These are phyloP conservation scores for Aureobasidium zeae DNA, from an alignment of 2,329 filamentous ascomycete genomes.

Conservation along the genomic window DNA sequence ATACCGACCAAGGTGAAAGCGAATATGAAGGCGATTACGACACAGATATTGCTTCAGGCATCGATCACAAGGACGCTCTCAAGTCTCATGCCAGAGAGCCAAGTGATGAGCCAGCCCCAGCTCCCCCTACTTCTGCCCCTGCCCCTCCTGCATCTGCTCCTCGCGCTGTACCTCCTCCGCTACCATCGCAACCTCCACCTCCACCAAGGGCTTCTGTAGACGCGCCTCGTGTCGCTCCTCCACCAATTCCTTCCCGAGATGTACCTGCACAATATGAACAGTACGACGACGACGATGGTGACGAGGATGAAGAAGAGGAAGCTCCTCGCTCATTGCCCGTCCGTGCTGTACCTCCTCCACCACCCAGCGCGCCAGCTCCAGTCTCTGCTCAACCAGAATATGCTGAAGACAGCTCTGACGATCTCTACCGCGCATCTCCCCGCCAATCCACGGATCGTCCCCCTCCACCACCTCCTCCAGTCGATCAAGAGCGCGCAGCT, in stretches of 20 bases:
- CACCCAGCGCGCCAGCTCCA: slow-evolving; percentile 28
- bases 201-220: slow-evolving; percentile 58
- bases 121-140: too few species aligned
- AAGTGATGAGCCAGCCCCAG: slow-evolving; percentile 46
- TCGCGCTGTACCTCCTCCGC: slow-evolving; percentile 45
- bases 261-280: slow-evolving; percentile 17
- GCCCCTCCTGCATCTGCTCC: too few species aligned
- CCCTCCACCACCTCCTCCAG: slow-evolving; percentile 24
- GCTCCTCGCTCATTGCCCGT: slow-evolving; percentile 13
- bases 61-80: slow-evolving; percentile 86
- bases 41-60: slow-evolving; percentile 89
- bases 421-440: slow-evolving; percentile 39
- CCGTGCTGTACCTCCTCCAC: slow-evolving; percentile 22
- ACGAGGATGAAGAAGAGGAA: slow-evolving; percentile 14
- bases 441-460: slow-evolving; percentile 28
- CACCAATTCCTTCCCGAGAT: slow-evolving; percentile 52
- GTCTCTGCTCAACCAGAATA: slow-evolving; percentile 29
- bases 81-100: slow-evolving; percentile 67
- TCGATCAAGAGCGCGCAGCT: slow-evolving; percentile 22
- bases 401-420: slow-evolving; percentile 32
- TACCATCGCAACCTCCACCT: slow-evolving; percentile 43
- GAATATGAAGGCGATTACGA: slow-evolving; percentile 98
- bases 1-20: slow-evolving; percentile 70
- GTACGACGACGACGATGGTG: slow-evolving; percentile 12
- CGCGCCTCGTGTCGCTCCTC: slow-evolving; percentile 59